phyloP scores from a whole-genome alignment of 352 stramenopile species.

The Pythium dissimile region DNA sequence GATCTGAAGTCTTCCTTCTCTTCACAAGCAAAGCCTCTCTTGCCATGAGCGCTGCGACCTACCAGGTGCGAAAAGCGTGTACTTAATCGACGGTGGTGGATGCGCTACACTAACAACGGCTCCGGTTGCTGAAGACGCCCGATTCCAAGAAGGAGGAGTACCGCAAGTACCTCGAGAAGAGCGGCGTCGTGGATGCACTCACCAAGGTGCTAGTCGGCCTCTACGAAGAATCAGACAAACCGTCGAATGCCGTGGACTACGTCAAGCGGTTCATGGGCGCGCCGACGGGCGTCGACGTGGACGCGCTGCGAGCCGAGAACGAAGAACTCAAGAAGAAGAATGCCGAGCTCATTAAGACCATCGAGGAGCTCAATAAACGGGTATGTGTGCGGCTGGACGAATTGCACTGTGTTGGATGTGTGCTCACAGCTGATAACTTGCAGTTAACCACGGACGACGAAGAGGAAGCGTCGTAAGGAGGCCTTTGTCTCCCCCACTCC shows the following conservation, averaged over 20 bases:
- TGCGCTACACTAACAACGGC: too few relatives aligned
- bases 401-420: not conserved
- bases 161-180: slow-evolving; percentile 97
- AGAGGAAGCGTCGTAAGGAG: slow-evolving; percentile 47
- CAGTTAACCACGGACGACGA: slow-evolving; percentile 66
- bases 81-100: too few relatives aligned
- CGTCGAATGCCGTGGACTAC: slow-evolving; percentile 96
- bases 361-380: slow-evolving; percentile 90
- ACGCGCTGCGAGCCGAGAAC: slow-evolving; percentile 86
- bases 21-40: not conserved
- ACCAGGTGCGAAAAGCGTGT: slow-evolving; percentile 35
- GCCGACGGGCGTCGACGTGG: slow-evolving; percentile 88
- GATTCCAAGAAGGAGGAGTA: slow-evolving; percentile 99
- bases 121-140: slow-evolving; percentile 72
- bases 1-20: not conserved
- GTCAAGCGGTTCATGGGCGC: slow-evolving; percentile 96
- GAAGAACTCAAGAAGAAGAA: slow-evolving; percentile 93
- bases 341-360: slow-evolving; percentile 85
- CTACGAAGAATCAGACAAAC: slow-evolving; percentile 96
- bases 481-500: not conserved
- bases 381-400: slow-evolving; percentile 28
- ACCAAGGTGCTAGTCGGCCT: slow-evolving; percentile 96
- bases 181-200: slow-evolving; percentile 95
- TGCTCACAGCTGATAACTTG: not conserved
- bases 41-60: slow-evolving; percentile 48